phyloP scores from a whole-genome alignment of 768 basidiomycete genomes.

The Xerocomellus dryophilus region DNA sequence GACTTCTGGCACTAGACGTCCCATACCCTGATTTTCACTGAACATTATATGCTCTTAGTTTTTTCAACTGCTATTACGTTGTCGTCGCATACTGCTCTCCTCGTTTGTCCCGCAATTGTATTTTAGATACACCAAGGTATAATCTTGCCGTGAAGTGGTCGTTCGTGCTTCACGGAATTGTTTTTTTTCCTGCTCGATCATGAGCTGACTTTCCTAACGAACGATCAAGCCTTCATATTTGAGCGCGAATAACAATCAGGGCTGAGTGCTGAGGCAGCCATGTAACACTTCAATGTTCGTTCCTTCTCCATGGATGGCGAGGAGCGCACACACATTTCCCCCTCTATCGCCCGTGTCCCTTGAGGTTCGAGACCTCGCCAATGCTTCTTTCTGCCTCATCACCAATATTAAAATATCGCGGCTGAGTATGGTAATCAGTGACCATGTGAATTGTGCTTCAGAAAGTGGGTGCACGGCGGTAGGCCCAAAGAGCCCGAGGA shows the following conservation, averaged over 20 bases:
- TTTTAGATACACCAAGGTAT: slow-evolving; percentile 5
- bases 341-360: slow-evolving; percentile 5
- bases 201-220: slow-evolving; percentile 17
- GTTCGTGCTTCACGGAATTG: slow-evolving; percentile 22
- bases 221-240: slow-evolving; percentile 10
- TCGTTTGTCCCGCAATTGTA: slow-evolving; percentile 19
- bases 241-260: slow-evolving; percentile 16
- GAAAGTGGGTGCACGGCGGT: slow-evolving; percentile 13
- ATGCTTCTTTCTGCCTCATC: slow-evolving; percentile 7
- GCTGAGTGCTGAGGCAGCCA: not conserved
- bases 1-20: slow-evolving; percentile 17
- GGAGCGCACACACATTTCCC: not conserved
- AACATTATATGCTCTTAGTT: not conserved
- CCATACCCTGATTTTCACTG: slow-evolving; percentile 4
- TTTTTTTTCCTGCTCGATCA: slow-evolving; percentile 6
- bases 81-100: slow-evolving; percentile 8
- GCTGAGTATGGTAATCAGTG: slow-evolving; percentile 4
- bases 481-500: not conserved
- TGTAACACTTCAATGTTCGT: not conserved
- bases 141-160: slow-evolving; percentile 11
- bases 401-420: slow-evolving; percentile 23
- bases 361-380: slow-evolving; percentile 13
- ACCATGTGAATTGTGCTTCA: slow-evolving; percentile 6
- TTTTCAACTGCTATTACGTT: slow-evolving; percentile 10
- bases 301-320: slow-evolving; percentile 8